Evolutionary conservation across 2,329 filamentous ascomycete species (phyloP), one percentile per base, ranked within the genome.

Genomic region (Periconia digitata): DNA sequence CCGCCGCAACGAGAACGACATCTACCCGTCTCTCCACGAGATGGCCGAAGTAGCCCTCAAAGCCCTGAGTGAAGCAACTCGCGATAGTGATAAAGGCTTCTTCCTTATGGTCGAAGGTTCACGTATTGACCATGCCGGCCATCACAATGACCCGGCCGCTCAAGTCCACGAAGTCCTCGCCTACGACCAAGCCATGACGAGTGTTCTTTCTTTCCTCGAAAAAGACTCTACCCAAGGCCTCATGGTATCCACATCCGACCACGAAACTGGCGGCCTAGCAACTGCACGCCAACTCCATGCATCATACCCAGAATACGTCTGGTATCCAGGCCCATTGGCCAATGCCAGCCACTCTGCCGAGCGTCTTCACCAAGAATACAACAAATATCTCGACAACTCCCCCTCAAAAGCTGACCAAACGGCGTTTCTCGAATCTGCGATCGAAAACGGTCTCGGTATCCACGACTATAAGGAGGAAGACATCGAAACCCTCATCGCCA

Each of bases 81-180:
- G 83, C 64, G 79, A 92, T 64, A 90, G 83, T 53, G 90, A 97
- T 36, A 85, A 95, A 72, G 94, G 94, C 4, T 99, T 97, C 78
- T 99, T 99, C 74, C 78, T 99, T 60, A 96, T 99, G 92, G 95
- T 99, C 52, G 94, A 99, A 72, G 94, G 92, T 4, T 95, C 90
- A 62, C 82, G 94, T 36, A 97, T 99, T 62, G 94, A 99, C 64
- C 94, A 99, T 68, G 92, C 94, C 3, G 94, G 91, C 41, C 79
- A 81, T 56, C 76, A 76, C 60, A 82, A 81, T 55, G 79, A 82
- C 54, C 77, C 79, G 3, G 77, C 76, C 16, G 78, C 77, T 15
- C 79, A 82, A 56, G 76, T 81, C 23, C 86, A 89, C 59, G 94
- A 99, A 72, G 92, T 99, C 0, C 78, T 97, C n/a, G 92, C 91